phyloP scores from a whole-genome alignment of 1,139 yeast genomes.

The Casaregolazyma lundiana region DNA sequence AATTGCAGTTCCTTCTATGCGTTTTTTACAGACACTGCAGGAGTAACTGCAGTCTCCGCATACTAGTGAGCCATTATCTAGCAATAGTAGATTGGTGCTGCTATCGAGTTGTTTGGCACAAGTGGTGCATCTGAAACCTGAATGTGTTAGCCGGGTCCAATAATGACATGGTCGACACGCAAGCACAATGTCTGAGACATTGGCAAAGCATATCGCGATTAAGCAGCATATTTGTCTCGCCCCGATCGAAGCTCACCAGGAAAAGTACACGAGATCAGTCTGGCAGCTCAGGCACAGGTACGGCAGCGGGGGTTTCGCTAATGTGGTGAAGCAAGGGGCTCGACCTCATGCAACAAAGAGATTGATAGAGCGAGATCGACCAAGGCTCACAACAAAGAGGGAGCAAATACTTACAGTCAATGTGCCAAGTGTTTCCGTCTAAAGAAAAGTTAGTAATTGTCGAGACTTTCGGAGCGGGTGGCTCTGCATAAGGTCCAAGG shows the following conservation, averaged over 20 bases:
- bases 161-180: background rate
- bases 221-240: too few relatives aligned
- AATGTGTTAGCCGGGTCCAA: background rate
- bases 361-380: background rate
- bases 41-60: slow-evolving; percentile 89
- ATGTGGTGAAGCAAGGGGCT: slow-evolving; percentile 5
- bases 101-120: slow-evolving; percentile 77
- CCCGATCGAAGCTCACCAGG: too few relatives aligned
- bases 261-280: too few relatives aligned
- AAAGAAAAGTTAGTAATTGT: slow-evolving; percentile 27
- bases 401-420: slow-evolving; percentile 49
- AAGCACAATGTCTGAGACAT: background rate
- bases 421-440: slow-evolving; percentile 95
- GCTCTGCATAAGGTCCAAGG: background rate
- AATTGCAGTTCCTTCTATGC: slow-evolving; percentile 94
- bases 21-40: slow-evolving; percentile 82
- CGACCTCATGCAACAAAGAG: slow-evolving; percentile 5
- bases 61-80: slow-evolving; percentile 88
- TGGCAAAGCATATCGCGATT: background rate
- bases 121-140: slow-evolving; percentile 71
- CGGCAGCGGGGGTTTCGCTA: too few relatives aligned
- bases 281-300: too few relatives aligned
- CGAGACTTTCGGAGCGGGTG: background rate
- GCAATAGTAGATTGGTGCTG: slow-evolving; percentile 80
- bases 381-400: too few relatives aligned